Conservation (phyloP, 1,139 yeast species). For the Geotrichum siamense region DNA sequence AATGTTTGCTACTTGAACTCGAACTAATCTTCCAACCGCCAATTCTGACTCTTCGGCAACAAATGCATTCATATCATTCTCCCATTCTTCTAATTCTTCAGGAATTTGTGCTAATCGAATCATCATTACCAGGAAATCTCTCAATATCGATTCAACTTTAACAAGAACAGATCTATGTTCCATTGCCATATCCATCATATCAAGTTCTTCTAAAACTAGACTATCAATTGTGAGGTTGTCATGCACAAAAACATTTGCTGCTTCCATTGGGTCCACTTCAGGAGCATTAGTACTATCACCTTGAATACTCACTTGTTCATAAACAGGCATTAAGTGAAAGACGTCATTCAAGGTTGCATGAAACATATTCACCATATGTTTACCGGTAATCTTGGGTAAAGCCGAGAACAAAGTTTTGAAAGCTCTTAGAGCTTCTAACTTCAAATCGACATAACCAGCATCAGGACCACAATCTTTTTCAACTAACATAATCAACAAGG, state of each 20-base stretch:
- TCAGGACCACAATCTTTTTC: slow-evolving; percentile 19
- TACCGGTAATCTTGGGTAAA: slow-evolving; percentile 10
- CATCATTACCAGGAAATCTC: slow-evolving; percentile 20
- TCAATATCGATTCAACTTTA: slow-evolving; percentile 7
- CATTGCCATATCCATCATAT: slow-evolving; percentile 15
- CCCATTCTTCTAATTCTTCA: slow-evolving; percentile 32
- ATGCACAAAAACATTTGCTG: slow-evolving; percentile 27
- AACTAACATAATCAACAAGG: slow-evolving; percentile 20
- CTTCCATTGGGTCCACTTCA: slow-evolving; percentile 21
- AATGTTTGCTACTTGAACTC: slow-evolving; percentile 25
- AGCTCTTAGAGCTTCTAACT: slow-evolving; percentile 15
- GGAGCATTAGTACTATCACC: slow-evolving; percentile 17
- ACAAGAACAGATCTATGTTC: slow-evolving; percentile 10
- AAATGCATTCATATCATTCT: slow-evolving; percentile 55
- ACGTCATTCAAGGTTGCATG: slow-evolving; percentile 11
- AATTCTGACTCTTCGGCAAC: slow-evolving; percentile 70
- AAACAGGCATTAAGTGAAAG: slow-evolving; percentile 11
- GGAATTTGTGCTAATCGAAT: slow-evolving; percentile 28
- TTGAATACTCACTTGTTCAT: slow-evolving; percentile 9
- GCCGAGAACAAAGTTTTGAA: slow-evolving; percentile 13
- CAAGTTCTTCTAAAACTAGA: slow-evolving; percentile 14
- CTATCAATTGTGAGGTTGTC: slow-evolving; percentile 14
- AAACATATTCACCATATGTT: slow-evolving; percentile 8
- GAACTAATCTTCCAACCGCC: slow-evolving; percentile 34
- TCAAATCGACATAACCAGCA: slow-evolving; percentile 13